These are phyloP conservation scores for Lanmaoa rubissima DNA, from an alignment of 768 basidiomycete species.

Conservation along the genomic window DNA sequence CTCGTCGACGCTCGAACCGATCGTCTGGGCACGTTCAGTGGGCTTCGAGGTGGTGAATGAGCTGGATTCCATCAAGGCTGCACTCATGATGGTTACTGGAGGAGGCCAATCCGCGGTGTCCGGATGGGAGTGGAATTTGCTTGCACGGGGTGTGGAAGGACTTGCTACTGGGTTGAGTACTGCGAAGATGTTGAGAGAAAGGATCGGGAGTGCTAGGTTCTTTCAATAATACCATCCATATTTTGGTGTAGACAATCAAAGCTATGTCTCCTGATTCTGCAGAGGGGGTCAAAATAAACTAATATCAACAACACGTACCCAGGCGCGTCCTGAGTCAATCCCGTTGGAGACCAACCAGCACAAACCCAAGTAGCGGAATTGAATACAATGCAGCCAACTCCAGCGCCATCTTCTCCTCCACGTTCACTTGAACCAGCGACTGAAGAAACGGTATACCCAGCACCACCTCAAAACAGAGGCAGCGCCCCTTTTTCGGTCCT, in stretches of 20 bases:
- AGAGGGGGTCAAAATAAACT: slow-evolving; percentile 5
- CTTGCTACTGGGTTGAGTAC: slow-evolving; percentile 36
- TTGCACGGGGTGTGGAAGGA: slow-evolving; percentile 46
- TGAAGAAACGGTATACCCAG: slow-evolving; percentile 40
- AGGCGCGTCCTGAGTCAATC: neutral
- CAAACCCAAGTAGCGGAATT: neutral
- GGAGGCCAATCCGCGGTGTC: slow-evolving; percentile 30
- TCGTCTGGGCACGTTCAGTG: slow-evolving; percentile 85
- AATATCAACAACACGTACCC: slow-evolving; percentile 21
- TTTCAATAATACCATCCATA: neutral
- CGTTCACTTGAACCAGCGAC: slow-evolving; percentile 37
- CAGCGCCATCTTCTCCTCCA: slow-evolving; percentile 60
- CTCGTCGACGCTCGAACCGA: slow-evolving; percentile 55
- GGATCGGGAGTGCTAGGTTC: slow-evolving; percentile 11
- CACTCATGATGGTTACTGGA: slow-evolving; percentile 81
- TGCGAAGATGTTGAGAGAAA: slow-evolving; percentile 28
- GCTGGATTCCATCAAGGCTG: slow-evolving; percentile 75
- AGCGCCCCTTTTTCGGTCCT: slow-evolving; percentile 71
- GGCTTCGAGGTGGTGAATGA: slow-evolving; percentile 94
- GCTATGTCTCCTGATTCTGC: neutral
- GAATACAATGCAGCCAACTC: slow-evolving; percentile 59
- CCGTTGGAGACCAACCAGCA: neutral
- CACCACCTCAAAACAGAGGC: slow-evolving; percentile 63
- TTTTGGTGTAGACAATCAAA: too few relatives aligned
- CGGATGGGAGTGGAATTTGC: slow-evolving; percentile 33